phyloP scores from a whole-genome alignment of 331 rosid species.

The Pyrus hybrid region DNA sequence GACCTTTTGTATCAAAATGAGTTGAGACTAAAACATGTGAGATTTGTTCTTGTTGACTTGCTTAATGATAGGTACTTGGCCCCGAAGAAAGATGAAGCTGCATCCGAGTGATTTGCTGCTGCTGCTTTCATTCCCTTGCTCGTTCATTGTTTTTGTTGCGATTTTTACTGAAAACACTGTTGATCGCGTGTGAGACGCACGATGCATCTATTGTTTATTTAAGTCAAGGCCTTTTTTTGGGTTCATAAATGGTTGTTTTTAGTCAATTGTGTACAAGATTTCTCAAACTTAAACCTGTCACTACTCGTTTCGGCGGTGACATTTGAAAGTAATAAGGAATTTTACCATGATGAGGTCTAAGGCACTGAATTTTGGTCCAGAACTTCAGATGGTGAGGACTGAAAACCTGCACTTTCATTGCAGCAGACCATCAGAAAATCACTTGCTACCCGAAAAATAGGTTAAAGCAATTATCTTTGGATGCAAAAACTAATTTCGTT shows the following conservation, averaged over 20 bases:
- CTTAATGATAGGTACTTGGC: conserved; percentile 45
- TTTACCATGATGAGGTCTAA: background rate
- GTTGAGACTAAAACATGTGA: background rate
- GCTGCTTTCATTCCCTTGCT: background rate
- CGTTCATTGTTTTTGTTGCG: background rate
- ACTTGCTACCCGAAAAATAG: background rate
- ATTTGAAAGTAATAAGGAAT: background rate
- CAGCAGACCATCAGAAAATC: background rate
- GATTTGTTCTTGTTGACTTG: background rate
- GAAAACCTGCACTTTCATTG: background rate
- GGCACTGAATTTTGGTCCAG: background rate
- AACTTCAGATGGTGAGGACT: background rate
- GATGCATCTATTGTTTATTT: too few relatives aligned
- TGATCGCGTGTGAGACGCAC: background rate
- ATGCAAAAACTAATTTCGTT: background rate
- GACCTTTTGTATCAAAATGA: background rate
- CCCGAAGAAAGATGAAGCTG: conserved; percentile 53
- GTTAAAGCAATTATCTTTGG: background rate
- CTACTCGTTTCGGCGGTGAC: background rate
- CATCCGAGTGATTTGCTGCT: conserved; percentile 33
- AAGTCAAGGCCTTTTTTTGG: background rate
- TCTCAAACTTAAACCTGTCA: background rate
- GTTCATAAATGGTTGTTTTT: background rate
- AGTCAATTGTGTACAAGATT: background rate
- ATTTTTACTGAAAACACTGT: conserved; percentile 4